These are phyloP conservation scores for Epichloe bromicola DNA, from an alignment of 2,329 filamentous ascomycete species.

Conservation along the genomic window DNA sequence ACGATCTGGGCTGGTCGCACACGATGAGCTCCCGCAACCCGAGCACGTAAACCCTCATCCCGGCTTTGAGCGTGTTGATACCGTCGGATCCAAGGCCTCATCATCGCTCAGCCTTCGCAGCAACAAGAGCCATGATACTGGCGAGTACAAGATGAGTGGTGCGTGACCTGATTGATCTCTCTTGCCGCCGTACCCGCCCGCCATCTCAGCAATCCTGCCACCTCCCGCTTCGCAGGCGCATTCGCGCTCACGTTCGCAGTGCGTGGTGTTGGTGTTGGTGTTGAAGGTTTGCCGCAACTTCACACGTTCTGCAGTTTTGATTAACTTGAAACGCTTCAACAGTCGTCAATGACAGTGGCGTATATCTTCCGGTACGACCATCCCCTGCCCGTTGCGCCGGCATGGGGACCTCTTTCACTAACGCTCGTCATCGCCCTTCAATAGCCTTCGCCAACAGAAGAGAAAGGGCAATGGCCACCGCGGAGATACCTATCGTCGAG, in stretches of 20 bases:
- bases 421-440: neutral
- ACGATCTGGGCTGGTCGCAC: slow-evolving; percentile 34
- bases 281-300: slow-evolving; percentile 11
- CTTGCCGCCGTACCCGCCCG: slow-evolving; percentile 1
- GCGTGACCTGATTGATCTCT: slow-evolving; percentile 21
- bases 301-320: neutral
- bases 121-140: slow-evolving; percentile 47
- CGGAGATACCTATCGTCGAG: slow-evolving; percentile 38
- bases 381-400: neutral
- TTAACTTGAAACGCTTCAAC: slow-evolving; percentile 7
- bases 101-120: slow-evolving; percentile 50
- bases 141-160: slow-evolving; percentile 74
- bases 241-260: neutral
- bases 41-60: slow-evolving; percentile 20
- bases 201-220: no score
- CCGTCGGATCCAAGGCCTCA: slow-evolving; percentile 47
- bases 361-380: slow-evolving; percentile 71
- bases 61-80: slow-evolving; percentile 50
- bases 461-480: slow-evolving; percentile 62
- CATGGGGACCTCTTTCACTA: slow-evolving; percentile 1
- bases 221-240: neutral
- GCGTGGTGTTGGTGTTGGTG: neutral
- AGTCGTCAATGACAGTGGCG: slow-evolving; percentile 94
- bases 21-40: slow-evolving; percentile 41
- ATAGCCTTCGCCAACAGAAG: slow-evolving; percentile 79